These are phyloP conservation scores for Alliaria petiolata DNA, from an alignment of 345 rosid species.

Conservation along the genomic window DNA sequence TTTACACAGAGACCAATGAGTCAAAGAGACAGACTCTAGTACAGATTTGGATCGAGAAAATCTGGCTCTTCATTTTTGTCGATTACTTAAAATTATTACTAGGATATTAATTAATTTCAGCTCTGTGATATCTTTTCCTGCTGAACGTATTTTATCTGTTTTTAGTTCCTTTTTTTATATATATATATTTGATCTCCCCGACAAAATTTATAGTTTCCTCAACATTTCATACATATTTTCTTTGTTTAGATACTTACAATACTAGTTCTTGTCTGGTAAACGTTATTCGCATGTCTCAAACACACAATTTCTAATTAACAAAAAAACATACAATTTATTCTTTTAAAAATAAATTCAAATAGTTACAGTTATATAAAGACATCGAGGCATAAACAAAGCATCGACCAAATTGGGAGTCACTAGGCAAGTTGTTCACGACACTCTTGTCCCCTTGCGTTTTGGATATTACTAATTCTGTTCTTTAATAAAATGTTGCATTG, in stretches of 20 bases:
- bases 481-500: slow-evolving; percentile 2
- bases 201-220: not conserved
- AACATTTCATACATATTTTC: not conserved
- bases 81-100: not conserved
- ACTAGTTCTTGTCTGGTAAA: slow-evolving; percentile 4
- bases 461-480: slow-evolving; percentile 5
- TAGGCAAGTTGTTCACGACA: slow-evolving; percentile 32
- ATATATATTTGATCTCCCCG: not conserved
- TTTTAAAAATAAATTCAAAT: not conserved
- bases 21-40: slow-evolving; percentile 10
- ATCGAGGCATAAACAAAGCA: slow-evolving; percentile 17
- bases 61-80: not conserved
- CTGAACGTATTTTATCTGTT: not conserved
- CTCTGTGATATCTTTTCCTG: not conserved
- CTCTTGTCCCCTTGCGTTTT: slow-evolving; percentile 29
- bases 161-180: not conserved
- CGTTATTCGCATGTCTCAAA: slow-evolving; percentile 7
- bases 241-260: not conserved
- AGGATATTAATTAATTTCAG: too few species aligned
- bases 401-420: slow-evolving; percentile 2
- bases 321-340: not conserved
- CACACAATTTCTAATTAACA: not conserved
- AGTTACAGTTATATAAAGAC: not conserved
- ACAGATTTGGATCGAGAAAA: not conserved
- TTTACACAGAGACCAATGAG: slow-evolving; percentile 10